These are phyloP conservation scores for Naganishia vishniacii DNA, from an alignment of 768 basidiomycete species.

Conservation along the genomic window DNA sequence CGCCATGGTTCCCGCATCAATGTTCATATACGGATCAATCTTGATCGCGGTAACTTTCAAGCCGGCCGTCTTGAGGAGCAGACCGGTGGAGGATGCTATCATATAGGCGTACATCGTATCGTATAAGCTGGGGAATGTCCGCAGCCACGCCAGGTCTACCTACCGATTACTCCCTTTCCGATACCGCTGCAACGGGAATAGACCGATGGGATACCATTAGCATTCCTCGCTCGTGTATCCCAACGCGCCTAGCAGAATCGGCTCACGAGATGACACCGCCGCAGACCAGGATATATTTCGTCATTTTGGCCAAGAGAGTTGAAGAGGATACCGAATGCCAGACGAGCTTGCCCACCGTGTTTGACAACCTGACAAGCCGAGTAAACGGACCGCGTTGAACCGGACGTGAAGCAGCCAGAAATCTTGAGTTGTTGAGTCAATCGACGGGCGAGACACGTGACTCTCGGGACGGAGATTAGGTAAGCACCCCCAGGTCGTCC, in stretches of 20 bases:
- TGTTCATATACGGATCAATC: slow-evolving; percentile 99
- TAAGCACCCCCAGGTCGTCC: background rate
- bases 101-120: slow-evolving; percentile 39
- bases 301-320: slow-evolving; percentile 58
- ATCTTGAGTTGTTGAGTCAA: slow-evolving; percentile 15
- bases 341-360: too few species aligned
- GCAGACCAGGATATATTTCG: slow-evolving; percentile 92
- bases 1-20: slow-evolving; percentile 98
- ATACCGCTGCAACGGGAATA: too few species aligned
- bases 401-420: too few species aligned
- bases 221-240: too few species aligned
- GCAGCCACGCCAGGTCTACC: too few species aligned
- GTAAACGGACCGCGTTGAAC: too few species aligned
- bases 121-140: background rate
- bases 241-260: too few species aligned
- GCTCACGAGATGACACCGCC: slow-evolving; percentile 80
- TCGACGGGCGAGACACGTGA: background rate
- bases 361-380: too few species aligned
- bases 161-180: slow-evolving; percentile 98
- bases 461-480: background rate
- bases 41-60: slow-evolving; percentile 98
- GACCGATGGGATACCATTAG: too few species aligned
- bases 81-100: slow-evolving; percentile 88
- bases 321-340: too few species aligned
- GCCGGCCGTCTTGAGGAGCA: slow-evolving; percentile 88